Percentiles rank a stretch among this genome's conserved stretches.
These are phyloP conservation scores for Hanseniaspora meyeri DNA, from an alignment of 805 yeast species.

Conservation along the genomic window DNA sequence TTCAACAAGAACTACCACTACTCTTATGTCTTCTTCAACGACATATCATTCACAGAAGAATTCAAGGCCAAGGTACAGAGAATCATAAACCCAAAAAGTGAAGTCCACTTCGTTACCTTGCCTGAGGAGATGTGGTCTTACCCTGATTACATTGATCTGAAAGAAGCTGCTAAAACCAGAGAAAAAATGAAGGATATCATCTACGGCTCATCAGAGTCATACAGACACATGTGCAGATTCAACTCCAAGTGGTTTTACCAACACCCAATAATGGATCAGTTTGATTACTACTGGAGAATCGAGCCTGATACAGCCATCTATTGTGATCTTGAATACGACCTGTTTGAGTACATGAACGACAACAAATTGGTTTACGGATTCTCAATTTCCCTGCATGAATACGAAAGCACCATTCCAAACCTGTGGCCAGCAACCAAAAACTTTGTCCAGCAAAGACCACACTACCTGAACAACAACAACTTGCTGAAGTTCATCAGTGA, in stretches of 20 bases:
- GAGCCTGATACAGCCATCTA: conserved; percentile 67
- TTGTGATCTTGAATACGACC: conserved; percentile 70
- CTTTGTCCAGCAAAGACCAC: conserved; percentile 49
- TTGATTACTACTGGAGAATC: conserved; percentile 87
- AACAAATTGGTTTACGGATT: conserved; percentile 63
- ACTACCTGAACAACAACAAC: conserved; percentile 47
- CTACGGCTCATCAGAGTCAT: conserved; percentile 63
- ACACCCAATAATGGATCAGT: conserved; percentile 51
- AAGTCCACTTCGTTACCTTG: conserved; percentile 56
- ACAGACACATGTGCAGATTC: conserved; percentile 84
- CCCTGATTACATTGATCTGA: conserved; percentile 68
- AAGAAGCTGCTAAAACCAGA: conserved; percentile 53
- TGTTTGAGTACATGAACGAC: conserved; percentile 70
- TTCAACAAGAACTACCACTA: conserved; percentile 66
- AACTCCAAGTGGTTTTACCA: conserved; percentile 76
- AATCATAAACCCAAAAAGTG: conserved; percentile 45
- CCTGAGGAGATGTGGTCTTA: conserved; percentile 77
- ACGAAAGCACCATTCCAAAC: conserved; percentile 56
- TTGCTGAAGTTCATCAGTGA: conserved; percentile 60
- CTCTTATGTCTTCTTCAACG: conserved; percentile 89
- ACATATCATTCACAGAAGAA: conserved; percentile 58
- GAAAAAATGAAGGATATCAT: conserved; percentile 51
- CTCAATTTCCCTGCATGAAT: conserved; percentile 61
- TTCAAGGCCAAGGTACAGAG: conserved; percentile 45
- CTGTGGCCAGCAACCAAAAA: conserved; percentile 63